Evolutionary conservation across 208 protist species (phyloP), one percentile per base, ranked within the genome.

Genomic region (Vickermania ingenoplastis): DNA sequence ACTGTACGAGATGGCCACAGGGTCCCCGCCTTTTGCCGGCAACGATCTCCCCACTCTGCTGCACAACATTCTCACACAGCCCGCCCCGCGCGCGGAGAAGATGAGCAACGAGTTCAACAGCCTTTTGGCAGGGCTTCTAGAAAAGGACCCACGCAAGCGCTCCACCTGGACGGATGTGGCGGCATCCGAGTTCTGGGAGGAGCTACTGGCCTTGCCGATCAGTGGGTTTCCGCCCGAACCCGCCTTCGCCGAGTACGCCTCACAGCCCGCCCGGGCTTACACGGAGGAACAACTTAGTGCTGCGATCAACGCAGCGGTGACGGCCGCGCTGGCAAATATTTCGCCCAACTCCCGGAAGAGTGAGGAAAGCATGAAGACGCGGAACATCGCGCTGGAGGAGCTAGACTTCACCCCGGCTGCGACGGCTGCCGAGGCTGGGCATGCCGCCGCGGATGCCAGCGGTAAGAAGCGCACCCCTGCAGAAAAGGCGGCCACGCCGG

Each of bases 21-120:
- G 94, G 23, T 67, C 74, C 31, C 93, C 97, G 2, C 88, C 98
- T 3, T 99, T 99, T 79, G 71, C 94, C 2, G 97, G 94, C 2
- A 61, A 78, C 4, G 85, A 91, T 25, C 65, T 97, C 7, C 69
- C 77, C 14, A 85, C 96, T 57, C 85, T 99, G 57, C 74, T 99
- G 24, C 81, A 81, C 31, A 75, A 87, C 27, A 98, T 99, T 13
- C 54, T 94, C 41, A 70, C 75, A 1, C 57, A 61, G 24, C 64
- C 73, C 0, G 67, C 63, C 21, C 57, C 62, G 5, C 68, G 55
- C 2, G 61, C 89, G 17, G 57, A 72, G 28, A 56, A 70, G 24
- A 58, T 77, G 51, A 71, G 69, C n/a, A 70, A 69, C 11, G 74
- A 61, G 7, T 78, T 97, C 25, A 87, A 92, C 57, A 64, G 63